Evolutionary conservation across 495 filamentous ascomycete species (phyloP), one percentile per base, ranked within the genome.

Genomic region (Aspergillus asperescens): DNA sequence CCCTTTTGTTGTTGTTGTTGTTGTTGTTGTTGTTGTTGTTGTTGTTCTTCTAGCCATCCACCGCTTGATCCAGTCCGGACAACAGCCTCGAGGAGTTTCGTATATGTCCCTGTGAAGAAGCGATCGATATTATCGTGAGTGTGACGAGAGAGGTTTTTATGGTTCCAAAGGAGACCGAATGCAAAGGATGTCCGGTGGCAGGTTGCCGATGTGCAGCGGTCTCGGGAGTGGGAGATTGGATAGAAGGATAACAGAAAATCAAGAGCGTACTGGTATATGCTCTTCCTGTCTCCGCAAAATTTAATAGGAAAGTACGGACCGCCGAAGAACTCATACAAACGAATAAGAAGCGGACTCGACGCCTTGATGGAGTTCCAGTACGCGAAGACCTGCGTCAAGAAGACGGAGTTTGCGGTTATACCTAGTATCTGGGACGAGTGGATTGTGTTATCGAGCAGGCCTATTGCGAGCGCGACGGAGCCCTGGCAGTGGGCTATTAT

Each of bases 401-500:
- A 86, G 1, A 86, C 83, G 27, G 84, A 77, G 29, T 75, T 80
- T 54, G 75, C 77, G 1, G 79, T 82, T 37, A 86, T 67, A n/a
- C 84, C 84, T 75, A 58, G 40, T 6, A 63, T 12, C 4, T 56
- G 44, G 4, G n/a, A 39, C 13, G 48, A 20, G 4, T 54, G 18
- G 54, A 87, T 82, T 0, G 77, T 80, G 39, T 84, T 84, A 60
- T 86, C 82, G 2, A 88, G 74, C 0, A 88, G 67, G 31, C 82
- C 84, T 27, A 72, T 68, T 0, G 73, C 66, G 20, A 82, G 74
- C 10, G 83, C 77, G 0, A 87, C 78, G 15, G 78, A 76, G 40
- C 85, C 85, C 69, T 81, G 81, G 62, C 85, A 88, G 63, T 88
- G 85, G 12, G 77, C 74, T 47, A 87, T 70, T 8, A 77, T 77